phyloP scores from a whole-genome alignment of 345 rosid genomes.

The Rhizophora mangle region DNA sequence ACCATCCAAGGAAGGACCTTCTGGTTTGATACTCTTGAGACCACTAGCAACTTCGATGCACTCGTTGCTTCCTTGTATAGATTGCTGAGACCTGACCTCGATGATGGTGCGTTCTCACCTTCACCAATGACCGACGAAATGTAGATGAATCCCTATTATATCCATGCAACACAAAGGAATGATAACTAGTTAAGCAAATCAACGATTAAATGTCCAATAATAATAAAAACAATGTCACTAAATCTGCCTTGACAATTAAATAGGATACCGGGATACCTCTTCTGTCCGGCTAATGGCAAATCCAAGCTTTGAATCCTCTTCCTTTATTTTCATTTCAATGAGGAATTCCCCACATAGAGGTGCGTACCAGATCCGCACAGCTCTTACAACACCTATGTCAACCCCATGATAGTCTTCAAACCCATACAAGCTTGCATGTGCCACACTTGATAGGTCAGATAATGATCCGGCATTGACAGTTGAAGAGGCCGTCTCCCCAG shows the following conservation, averaged over 20 bases:
- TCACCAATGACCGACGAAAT: constrained; percentile 74
- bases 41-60: constrained; percentile 53
- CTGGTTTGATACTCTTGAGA: constrained; percentile 74
- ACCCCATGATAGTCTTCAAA: constrained; percentile 98
- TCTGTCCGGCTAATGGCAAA: constrained; percentile 98
- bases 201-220: background rate
- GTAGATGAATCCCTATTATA: constrained; percentile 79
- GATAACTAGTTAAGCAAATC: background rate
- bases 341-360: constrained; percentile 69
- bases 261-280: constrained; percentile 47
- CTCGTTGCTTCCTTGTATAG: constrained; percentile 61
- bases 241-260: background rate
- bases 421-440: constrained; percentile 77
- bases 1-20: constrained; percentile 95
- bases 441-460: constrained; percentile 73
- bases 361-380: constrained; percentile 88
- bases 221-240: too few species aligned
- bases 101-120: constrained; percentile 57
- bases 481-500: constrained; percentile 91
- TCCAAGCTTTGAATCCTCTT: constrained; percentile 79
- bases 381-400: constrained; percentile 93
- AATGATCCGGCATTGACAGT: constrained; percentile 79
- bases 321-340: constrained; percentile 65
- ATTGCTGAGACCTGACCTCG: constrained; percentile 68
- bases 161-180: background rate